Conservation (phyloP, 441 rosid genomes). For the Erodium texanum region DNA sequence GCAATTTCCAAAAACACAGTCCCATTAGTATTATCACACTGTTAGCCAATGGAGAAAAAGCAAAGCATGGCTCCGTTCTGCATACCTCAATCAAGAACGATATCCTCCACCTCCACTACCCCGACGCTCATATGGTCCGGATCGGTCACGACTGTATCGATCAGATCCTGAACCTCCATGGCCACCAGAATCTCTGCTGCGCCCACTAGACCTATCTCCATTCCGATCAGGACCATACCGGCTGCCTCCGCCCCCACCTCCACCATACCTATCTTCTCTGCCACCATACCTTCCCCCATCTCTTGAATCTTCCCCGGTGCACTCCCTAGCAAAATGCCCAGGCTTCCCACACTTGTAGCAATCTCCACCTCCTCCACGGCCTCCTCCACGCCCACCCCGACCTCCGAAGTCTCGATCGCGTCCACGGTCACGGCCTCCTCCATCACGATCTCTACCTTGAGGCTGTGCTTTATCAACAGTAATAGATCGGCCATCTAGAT, state of each 20-base stretch:
- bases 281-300: background rate
- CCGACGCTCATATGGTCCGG: background rate
- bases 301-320: background rate
- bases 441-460: slow-evolving; percentile 62
- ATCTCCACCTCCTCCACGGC: background rate
- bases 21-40: background rate
- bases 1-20: background rate
- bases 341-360: slow-evolving; percentile 4
- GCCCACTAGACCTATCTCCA: slow-evolving; percentile 1
- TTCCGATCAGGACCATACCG: slow-evolving; percentile 1
- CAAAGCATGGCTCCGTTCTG: background rate
- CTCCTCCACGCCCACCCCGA: background rate
- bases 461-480: slow-evolving; percentile 96
- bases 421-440: background rate
- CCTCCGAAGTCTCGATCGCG: background rate
- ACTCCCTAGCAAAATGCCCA: slow-evolving; percentile 1
- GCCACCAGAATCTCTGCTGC: slow-evolving; percentile 2
- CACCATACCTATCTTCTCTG: background rate
- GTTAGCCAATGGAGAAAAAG: background rate
- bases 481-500: slow-evolving; percentile 77
- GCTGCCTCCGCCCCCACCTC: background rate
- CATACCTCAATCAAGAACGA: background rate
- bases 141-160: slow-evolving; percentile 1
- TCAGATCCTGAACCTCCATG: background rate
- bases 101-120: slow-evolving; percentile 3